phyloP scores from a whole-genome alignment of 2,329 filamentous ascomycete species.

The Cordyceps cicadae region DNA sequence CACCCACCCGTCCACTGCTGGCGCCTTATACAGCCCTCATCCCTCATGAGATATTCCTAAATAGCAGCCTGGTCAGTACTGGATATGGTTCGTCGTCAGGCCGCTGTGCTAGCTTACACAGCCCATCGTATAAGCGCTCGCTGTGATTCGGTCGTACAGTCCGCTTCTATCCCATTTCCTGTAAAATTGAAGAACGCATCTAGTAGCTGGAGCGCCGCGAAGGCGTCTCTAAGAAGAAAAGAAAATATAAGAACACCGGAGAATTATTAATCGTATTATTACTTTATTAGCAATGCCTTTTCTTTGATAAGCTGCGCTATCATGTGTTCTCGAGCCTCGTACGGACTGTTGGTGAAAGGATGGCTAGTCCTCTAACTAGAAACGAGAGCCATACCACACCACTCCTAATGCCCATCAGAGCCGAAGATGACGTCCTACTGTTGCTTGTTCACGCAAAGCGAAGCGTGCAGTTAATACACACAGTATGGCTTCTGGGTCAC shows the following conservation, averaged over 20 bases:
- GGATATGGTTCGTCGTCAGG: too few species aligned
- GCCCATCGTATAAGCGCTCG: not conserved
- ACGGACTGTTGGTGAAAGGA: too few species aligned
- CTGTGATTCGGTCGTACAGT: not conserved
- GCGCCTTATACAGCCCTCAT: too few species aligned
- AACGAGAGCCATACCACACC: not conserved
- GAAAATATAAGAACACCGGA: not conserved
- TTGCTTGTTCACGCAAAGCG: not conserved
- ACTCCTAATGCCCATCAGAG: not conserved
- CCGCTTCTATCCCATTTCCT: not conserved
- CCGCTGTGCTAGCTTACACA: too few species aligned
- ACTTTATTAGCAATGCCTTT: too few species aligned
- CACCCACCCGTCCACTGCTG: not conserved
- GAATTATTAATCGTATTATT: too few species aligned
- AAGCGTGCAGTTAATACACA: not conserved
- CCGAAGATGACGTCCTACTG: not conserved
- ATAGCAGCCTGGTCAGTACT: too few species aligned
- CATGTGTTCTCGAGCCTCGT: too few species aligned
- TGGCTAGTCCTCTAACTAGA: too few species aligned
- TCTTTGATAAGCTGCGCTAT: too few species aligned
- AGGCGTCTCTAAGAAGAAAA: not conserved
- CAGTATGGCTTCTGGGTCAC: not conserved
- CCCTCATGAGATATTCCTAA: too few species aligned
- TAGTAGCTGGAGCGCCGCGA: not conserved
- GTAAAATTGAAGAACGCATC: not conserved